Percentiles rank a stretch among this genome's conserved stretches.
These are phyloP conservation scores for Malassezia yamatoensis DNA, from an alignment of 1,284 basidiomycete species.

Conservation along the genomic window DNA sequence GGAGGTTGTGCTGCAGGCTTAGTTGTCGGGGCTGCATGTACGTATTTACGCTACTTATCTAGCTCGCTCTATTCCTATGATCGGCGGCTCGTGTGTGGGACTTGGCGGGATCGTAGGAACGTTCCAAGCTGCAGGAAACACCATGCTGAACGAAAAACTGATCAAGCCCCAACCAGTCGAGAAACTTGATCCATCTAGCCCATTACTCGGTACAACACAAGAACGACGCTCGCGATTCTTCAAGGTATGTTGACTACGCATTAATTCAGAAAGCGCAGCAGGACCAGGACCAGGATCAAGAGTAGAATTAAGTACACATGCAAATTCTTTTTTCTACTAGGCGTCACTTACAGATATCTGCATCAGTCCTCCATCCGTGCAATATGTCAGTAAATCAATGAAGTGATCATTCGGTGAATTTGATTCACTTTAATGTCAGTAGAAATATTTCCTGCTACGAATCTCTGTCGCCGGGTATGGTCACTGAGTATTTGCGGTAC, in stretches of 20 bases:
- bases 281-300: not conserved
- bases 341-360: too few species aligned
- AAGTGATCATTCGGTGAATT: too few species aligned
- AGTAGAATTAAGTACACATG: too few species aligned
- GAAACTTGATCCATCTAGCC: slow-evolving; percentile 6
- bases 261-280: not conserved
- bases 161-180: not conserved
- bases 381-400: too few species aligned
- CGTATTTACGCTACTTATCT: slow-evolving; percentile 31
- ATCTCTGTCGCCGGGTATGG: too few species aligned
- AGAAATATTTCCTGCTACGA: too few species aligned
- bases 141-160: slow-evolving; percentile 16
- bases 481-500: too few species aligned
- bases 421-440: too few species aligned
- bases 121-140: slow-evolving; percentile 66
- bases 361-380: too few species aligned
- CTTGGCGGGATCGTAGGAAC: slow-evolving; percentile 71
- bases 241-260: slow-evolving; percentile 11
- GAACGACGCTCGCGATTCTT: slow-evolving; percentile 13
- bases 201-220: slow-evolving; percentile 8
- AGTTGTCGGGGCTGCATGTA: slow-evolving; percentile 71
- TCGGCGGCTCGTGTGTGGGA: slow-evolving; percentile 67
- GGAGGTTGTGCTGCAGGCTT: slow-evolving; percentile 90
- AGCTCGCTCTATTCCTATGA: slow-evolving; percentile 73
- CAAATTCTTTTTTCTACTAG: too few species aligned